A percentile compares a stretch with the other conserved stretches of the same genome.
These are phyloP conservation scores for Immersiporthe knoxdaviesiana DNA, from an alignment of 2,329 filamentous ascomycete species.

Conservation along the genomic window DNA sequence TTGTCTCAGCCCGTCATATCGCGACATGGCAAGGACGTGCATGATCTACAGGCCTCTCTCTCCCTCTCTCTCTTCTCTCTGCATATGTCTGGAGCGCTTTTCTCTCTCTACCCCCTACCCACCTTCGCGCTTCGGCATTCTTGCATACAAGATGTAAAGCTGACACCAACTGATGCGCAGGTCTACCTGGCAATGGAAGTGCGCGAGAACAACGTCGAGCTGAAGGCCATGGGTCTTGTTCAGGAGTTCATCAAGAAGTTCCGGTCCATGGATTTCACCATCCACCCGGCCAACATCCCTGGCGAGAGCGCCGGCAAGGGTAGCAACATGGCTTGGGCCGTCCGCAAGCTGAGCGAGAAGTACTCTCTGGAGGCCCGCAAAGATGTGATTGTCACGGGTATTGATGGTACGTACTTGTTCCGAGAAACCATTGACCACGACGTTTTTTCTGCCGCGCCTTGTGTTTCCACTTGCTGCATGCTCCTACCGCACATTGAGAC, in stretches of 20 bases:
- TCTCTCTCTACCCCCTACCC: too few relatives aligned
- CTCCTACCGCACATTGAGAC: conserved; percentile 32
- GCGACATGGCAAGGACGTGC: background rate
- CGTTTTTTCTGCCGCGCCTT: conserved; percentile 12
- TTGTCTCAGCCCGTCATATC: background rate
- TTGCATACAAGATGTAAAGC: conserved; percentile 22
- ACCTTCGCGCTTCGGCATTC: background rate
- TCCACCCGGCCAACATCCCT: conserved; percentile 67
- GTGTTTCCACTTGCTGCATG: conserved; percentile 22
- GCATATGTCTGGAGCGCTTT: background rate
- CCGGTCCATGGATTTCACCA: conserved; percentile 66
- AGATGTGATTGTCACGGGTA: conserved; percentile 70
- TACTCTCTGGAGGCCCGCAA: conserved; percentile 57
- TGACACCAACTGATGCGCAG: conserved; percentile 43
- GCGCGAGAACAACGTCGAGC: conserved; percentile 62
- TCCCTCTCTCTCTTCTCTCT: too few relatives aligned
- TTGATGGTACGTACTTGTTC: conserved; percentile 69
- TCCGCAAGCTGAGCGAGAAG: conserved; percentile 65
- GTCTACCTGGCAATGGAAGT: conserved; percentile 75
- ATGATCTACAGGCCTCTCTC: background rate
- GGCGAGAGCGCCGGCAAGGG: conserved; percentile 75
- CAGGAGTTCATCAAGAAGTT: conserved; percentile 67
- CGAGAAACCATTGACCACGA: background rate
- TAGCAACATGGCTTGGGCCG: conserved; percentile 74
- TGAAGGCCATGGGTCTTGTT: conserved; percentile 66